Base-by-base conservation (phyloP, 805 yeast genomes). In the Yarrowia yakushimensis region DNA sequence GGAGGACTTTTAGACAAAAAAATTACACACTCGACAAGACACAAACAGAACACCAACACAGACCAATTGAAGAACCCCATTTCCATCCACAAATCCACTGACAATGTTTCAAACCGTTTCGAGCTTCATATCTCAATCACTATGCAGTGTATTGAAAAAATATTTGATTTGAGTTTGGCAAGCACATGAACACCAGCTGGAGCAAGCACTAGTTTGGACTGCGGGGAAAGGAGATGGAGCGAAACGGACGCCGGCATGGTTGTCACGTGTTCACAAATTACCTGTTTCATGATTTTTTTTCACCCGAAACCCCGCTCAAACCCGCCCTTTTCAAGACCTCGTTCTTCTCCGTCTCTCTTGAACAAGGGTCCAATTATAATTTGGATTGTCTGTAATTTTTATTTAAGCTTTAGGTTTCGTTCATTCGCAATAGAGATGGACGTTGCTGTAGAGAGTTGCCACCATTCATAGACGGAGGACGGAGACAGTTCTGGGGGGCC, bases 351-450 rank as follows among this genome's bases (percentile, higher is more conserved):
- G 8, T 45, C 36, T 13, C 6, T 30, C 25, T 6, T 36, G n/a
- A n/a, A n/a, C n/a, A n/a, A 45, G 52, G 36, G 36, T 45, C 36
- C 52, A 28, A 25, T 28, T 45, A 45, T 48, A 39, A 48, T 39
- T 48, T 39, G 55, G 55, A 48, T 31, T 48, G 55, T 31, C n/a
- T 48, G 30, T 39, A 31, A 48, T 48, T 22, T 48, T 48, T 48
- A 5, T 25, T 25, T 25, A 31, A 31, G 28, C 17, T 12, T 48
- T 33, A 13, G 18, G 50, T 34, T 45, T 45, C 5, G 3, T 18
- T 6, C 5, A 5, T 17, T 43, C 10, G 11, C 33, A 45, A 28
- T 45, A 34, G 50, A 18, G n/a, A n/a, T n/a, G n/a, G n/a, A n/a
- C n/a, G n/a, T n/a, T n/a, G n/a, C n/a, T n/a, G n/a, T n/a, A n/a